Conservation (phyloP, 192 early-diverging fungal species). For the Backusella morwellensis region DNA sequence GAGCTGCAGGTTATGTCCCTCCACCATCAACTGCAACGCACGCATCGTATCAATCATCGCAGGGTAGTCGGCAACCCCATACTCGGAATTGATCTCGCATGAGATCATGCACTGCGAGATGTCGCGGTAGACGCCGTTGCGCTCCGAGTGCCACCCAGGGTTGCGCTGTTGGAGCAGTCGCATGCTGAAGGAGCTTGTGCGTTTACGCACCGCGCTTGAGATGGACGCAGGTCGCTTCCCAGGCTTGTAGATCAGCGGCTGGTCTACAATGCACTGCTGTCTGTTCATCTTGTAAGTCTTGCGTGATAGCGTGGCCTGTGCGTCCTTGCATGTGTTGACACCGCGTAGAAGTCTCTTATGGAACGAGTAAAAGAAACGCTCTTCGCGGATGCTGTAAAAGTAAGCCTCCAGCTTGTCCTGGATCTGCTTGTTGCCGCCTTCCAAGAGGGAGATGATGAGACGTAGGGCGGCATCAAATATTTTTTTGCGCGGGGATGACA, state of each 20-base stretch:
- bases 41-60: constrained; percentile 24
- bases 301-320: constrained; percentile 10
- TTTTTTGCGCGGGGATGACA: constrained; percentile 19
- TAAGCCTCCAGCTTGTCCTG: constrained; percentile 24
- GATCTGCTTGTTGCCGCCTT: constrained; percentile 23
- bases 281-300: constrained; percentile 15
- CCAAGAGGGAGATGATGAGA: constrained; percentile 22
- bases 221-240: background rate
- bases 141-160: background rate
- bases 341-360: constrained; percentile 14
- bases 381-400: constrained; percentile 27
- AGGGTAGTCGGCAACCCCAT: constrained; percentile 11
- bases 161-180: background rate
- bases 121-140: background rate
- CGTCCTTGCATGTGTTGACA: constrained; percentile 15
- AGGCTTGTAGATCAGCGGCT: background rate
- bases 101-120: constrained; percentile 13
- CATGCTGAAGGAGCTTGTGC: background rate
- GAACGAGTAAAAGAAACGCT: constrained; percentile 29
- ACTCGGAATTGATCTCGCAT: background rate
- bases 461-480: constrained; percentile 11
- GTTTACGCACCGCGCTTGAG: background rate
- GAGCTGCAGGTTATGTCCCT: constrained; percentile 22
- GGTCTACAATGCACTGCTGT: constrained; percentile 11
- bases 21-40: constrained; percentile 26